Base-by-base conservation (phyloP, 495 filamentous ascomycete species). In the Collariella sp. region DNA sequence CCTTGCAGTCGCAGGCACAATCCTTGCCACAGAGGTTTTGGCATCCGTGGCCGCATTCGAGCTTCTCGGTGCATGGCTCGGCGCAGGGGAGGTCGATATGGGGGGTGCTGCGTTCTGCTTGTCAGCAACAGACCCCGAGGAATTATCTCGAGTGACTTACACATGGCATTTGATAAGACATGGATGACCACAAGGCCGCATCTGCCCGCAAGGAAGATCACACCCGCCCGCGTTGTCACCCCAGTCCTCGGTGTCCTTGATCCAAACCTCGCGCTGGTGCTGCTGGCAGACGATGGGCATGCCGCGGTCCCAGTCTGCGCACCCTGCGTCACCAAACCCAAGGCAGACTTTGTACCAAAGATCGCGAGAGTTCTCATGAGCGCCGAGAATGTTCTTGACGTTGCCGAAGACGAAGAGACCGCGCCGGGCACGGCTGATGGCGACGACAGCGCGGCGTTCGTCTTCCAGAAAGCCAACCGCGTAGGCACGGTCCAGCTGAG, bases 391-490 rank as follows among this genome's bases (percentile, higher is more conserved):
- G 40, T 80, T 75, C 5, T 71, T 59, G 13, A 79, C 79, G 58
- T 95, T 88, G 3, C 93, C 91, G 59, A 96, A 95, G 23, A 96
- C 76, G 64, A 90, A 97, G 47, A 96, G 80, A 0, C 93, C 91
- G 9, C 82, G 71, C 36, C 79, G 80, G n/a, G 91, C 93, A 45
- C 91, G 84, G 49, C 90, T 96, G 15, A 96, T 72, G 16, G 93
- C 86, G 34, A 96, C 93, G 15, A 91, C 91, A 12, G 89, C 79
- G 56, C 91, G 81, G 57, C 95, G 94, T 58, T 82, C 75, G 42
- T 86, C 81, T 10, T 75, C 73, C 19, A 93, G 69, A 61, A 91
- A 96, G 3, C 87, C 88, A 44, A 88, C 81, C 33, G 71, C 52
- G 20, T 49, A 56, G 12, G 58, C 39, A 10, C 59, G 55, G 16